These are phyloP conservation scores for Terana coerulea DNA, from an alignment of 768 basidiomycete genomes.

Conservation along the genomic window DNA sequence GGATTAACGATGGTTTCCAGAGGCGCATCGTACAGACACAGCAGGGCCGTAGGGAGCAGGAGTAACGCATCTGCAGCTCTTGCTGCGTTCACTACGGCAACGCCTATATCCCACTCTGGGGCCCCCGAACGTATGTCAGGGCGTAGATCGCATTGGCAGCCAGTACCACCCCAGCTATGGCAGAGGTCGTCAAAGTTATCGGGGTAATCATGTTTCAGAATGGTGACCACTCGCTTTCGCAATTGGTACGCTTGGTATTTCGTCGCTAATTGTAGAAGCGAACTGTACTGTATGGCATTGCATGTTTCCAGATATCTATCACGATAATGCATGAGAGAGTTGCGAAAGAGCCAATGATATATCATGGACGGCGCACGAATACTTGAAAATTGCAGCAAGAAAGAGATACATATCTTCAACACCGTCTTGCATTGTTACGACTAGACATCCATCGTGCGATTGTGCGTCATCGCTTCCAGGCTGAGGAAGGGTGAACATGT, in stretches of 20 bases:
- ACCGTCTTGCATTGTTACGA: not conserved
- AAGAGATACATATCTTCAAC: not conserved
- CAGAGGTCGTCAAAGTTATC: not conserved
- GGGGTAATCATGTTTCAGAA: not conserved
- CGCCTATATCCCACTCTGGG: not conserved
- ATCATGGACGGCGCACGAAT: not conserved
- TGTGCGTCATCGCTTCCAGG: constrained; percentile 22
- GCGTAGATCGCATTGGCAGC: not conserved
- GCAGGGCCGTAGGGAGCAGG: not conserved
- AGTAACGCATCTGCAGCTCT: not conserved
- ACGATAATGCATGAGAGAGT: not conserved
- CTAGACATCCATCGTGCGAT: not conserved
- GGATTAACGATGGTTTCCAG: not conserved
- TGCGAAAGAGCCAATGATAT: no score
- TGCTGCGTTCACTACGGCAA: not conserved
- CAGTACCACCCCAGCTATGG: no score
- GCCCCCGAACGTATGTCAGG: not conserved
- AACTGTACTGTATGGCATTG: not conserved
- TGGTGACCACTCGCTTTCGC: not conserved
- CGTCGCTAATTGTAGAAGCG: not conserved
- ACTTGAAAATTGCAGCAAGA: not conserved
- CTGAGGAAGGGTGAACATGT: constrained; percentile 66
- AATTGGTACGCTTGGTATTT: not conserved
- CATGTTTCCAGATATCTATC: not conserved
- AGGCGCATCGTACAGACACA: not conserved